phyloP scores from a whole-genome alignment of 306 rosid species.

The Quercus ilex region DNA sequence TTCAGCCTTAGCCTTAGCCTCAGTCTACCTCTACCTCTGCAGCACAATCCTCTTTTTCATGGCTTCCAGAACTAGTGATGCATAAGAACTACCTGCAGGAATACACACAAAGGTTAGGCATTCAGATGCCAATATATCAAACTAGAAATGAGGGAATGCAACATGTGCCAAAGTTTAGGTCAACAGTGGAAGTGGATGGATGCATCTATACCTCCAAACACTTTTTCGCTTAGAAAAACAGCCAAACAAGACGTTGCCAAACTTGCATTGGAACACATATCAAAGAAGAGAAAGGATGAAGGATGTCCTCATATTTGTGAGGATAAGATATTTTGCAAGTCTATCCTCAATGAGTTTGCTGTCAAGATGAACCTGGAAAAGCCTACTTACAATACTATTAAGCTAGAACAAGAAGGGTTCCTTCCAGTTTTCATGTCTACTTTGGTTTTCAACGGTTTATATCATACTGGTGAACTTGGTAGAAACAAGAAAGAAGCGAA shows the following conservation, averaged over 20 bases:
- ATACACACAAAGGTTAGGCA: conserved; percentile 17
- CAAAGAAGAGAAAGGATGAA: conserved; percentile 23
- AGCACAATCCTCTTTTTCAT: too few relatives aligned
- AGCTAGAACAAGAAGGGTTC: neutral
- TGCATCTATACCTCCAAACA: conserved; percentile 16
- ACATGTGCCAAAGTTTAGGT: conserved; percentile 30
- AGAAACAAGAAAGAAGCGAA: conserved; percentile 59
- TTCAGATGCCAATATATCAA: conserved; percentile 28
- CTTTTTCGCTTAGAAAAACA: conserved; percentile 24
- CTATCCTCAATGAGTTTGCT: conserved; percentile 46
- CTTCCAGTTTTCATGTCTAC: conserved; percentile 35
- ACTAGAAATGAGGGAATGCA: conserved; percentile 31
- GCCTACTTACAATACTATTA: conserved; percentile 36
- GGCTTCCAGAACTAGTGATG: neutral
- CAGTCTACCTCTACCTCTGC: too few relatives aligned
- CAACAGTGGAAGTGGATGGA: conserved; percentile 40
- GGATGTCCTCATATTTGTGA: conserved; percentile 14
- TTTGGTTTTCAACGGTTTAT: conserved; percentile 45
- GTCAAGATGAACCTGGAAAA: conserved; percentile 32
- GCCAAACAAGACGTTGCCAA: conserved; percentile 58
- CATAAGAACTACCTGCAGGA: conserved; percentile 34
- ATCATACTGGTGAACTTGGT: conserved; percentile 30
- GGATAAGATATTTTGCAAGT: conserved; percentile 50
- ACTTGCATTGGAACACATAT: conserved; percentile 31
- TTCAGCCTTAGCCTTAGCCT: too few relatives aligned